Percentiles rank a stretch among this genome's conserved stretches.
Conservation (phyloP, 2,329 filamentous ascomycete species). For the Ophiostoma piceae region DNA sequence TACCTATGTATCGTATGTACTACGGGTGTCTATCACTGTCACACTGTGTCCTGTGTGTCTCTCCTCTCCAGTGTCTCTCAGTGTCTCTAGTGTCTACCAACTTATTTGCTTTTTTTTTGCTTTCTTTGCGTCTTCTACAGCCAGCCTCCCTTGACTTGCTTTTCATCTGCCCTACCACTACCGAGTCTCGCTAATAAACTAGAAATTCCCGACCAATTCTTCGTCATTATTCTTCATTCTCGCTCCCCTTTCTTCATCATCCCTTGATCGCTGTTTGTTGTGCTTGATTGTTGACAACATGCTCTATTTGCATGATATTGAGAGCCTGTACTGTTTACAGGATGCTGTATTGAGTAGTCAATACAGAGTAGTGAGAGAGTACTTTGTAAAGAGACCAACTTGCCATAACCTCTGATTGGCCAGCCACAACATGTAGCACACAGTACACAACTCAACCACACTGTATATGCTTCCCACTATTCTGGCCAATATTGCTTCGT, state of each 20-base stretch:
- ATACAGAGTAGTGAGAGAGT: too few species aligned
- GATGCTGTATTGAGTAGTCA: too few species aligned
- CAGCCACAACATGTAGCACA: neutral
- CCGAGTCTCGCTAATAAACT: neutral
- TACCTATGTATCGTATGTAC: neutral
- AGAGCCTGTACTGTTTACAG: neutral
- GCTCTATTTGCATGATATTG: neutral
- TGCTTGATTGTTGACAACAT: neutral
- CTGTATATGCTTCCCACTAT: neutral
- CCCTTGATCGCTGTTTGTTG: slow-evolving; percentile 8
- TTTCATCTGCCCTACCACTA: neutral
- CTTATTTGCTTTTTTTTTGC: neutral
- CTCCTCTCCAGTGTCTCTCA: slow-evolving; percentile 2
- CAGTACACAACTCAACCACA: neutral
- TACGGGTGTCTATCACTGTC: neutral
- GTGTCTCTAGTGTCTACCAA: too few species aligned
- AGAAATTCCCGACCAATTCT: neutral
- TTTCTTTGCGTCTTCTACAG: neutral
- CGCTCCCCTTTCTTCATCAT: slow-evolving; percentile 9
- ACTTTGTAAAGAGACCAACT: too few species aligned
- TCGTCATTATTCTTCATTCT: slow-evolving; percentile 2
- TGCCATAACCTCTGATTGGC: neutral
- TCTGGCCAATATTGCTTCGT: neutral
- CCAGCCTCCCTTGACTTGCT: neutral
- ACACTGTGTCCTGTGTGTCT: neutral